phyloP scores from a whole-genome alignment of 805 yeast species.

The Wickerhamomyces sydowiorum region DNA sequence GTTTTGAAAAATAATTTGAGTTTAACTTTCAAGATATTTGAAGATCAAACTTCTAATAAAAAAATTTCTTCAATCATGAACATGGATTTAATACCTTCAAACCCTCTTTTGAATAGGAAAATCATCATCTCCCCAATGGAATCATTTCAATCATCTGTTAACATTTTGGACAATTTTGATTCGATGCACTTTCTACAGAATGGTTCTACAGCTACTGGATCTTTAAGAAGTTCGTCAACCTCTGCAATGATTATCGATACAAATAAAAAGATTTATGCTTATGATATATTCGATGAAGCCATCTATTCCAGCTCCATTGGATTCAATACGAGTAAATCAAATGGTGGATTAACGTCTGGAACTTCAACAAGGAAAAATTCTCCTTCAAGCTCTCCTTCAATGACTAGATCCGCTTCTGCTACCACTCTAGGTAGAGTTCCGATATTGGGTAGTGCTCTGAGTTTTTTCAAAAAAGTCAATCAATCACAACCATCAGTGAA shows the following conservation, averaged over 20 bases:
- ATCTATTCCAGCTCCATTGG: slow-evolving; percentile 32
- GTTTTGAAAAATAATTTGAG: slow-evolving; percentile 2
- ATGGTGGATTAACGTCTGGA: not conserved
- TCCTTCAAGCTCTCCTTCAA: slow-evolving; percentile 4
- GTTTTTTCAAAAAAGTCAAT: slow-evolving; percentile 18
- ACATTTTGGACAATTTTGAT: slow-evolving; percentile 1
- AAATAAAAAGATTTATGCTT: slow-evolving; percentile 44
- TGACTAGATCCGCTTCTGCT: slow-evolving; percentile 13
- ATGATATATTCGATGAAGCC: slow-evolving; percentile 63
- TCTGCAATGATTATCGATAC: slow-evolving; percentile 11
- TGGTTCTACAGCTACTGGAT: not conserved
- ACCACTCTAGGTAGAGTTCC: slow-evolving; percentile 18
- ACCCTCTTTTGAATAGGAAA: slow-evolving; percentile 43
- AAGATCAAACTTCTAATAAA: not conserved
- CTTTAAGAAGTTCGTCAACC: slow-evolving; percentile 6
- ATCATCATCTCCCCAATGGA: slow-evolving; percentile 34
- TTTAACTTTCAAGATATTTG: slow-evolving; percentile 9
- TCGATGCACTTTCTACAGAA: not conserved
- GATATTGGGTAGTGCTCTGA: slow-evolving; percentile 17
- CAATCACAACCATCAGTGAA: slow-evolving; percentile 1
- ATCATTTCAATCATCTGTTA: not conserved
- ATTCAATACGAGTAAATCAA: slow-evolving; percentile 1
- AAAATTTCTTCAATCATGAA: not conserved
- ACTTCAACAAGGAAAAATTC: slow-evolving; percentile 1
- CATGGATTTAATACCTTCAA: slow-evolving; percentile 20